Base-by-base conservation (phyloP, 2,329 filamentous ascomycete genomes). In the Dactylellina cionopaga region DNA sequence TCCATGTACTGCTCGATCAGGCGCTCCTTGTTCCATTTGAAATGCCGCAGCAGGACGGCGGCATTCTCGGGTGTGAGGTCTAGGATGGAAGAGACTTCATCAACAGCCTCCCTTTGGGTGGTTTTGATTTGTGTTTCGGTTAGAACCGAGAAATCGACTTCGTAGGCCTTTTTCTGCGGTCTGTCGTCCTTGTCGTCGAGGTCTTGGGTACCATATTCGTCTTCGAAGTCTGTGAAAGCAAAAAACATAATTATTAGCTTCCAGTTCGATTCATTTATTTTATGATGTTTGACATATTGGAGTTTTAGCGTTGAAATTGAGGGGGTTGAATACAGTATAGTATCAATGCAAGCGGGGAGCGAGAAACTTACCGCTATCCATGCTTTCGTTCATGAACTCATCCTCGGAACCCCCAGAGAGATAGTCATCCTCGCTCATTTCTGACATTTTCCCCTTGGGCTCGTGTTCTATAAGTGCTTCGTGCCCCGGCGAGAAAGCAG, bases 1-100 rank as follows among this genome's bases (percentile, higher is more conserved):
- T 99, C 94, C 93, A 99, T 97, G 81, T 98, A 98, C 75, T 92
- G 89, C 78, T 99, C 95, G 65, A 98, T 93, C 76, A 99, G 81
- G 37, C 91, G 89, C 80, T 99, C 95, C 80, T 96, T 95, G 81
- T 98, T 98, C 95, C 95, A 99, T 78, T 92, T 87, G 77, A 91
- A 92, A 81, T 95, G 87, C 47, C 95, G 90, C 70, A 99, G 84
- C 39, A 99, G 84, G 58, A 99, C 97, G 22, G 93, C 94, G 0
- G 91, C 89, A 74, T 95, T 91, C 81, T 98, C 95, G 77, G 92
- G 90, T 13, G 91, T 88, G 79, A 97, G 89, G 70, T 93, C 91
- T 33, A 99, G 85, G 75, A 99, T 94, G 83, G 90, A 90, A 75
- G 95, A 92, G 71, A 98, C 92, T 79, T 98, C 93, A 76, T 90